A percentile compares a stretch with the other conserved stretches of the same genome.
Conservation (phyloP, 805 yeast species). For the Zygoascus flipseniorum region DNA sequence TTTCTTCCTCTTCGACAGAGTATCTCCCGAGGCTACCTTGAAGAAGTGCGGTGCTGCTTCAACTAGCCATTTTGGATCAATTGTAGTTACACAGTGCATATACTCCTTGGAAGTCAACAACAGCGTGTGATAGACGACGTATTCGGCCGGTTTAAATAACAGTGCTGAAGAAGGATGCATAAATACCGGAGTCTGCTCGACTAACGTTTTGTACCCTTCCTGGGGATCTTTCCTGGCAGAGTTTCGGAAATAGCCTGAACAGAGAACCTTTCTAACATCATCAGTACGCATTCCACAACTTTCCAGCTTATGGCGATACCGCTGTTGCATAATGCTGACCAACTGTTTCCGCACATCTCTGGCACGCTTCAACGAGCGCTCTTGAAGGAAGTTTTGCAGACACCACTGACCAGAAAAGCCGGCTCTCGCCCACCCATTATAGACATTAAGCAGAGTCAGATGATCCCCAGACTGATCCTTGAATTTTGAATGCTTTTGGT, state of each 20-base stretch:
- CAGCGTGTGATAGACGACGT: slow-evolving; percentile 72
- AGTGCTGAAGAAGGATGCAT: slow-evolving; percentile 83
- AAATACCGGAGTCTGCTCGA: slow-evolving; percentile 40
- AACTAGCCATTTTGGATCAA: slow-evolving; percentile 61
- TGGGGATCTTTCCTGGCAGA: slow-evolving; percentile 59
- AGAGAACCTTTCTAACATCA: slow-evolving; percentile 43
- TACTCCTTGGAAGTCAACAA: slow-evolving; percentile 81
- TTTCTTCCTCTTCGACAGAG: slow-evolving; percentile 42
- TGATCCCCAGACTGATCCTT: slow-evolving; percentile 63
- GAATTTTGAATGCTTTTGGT: slow-evolving; percentile 51
- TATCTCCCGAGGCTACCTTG: slow-evolving; percentile 38
- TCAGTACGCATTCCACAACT: slow-evolving; percentile 28
- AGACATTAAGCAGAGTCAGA: slow-evolving; percentile 62
- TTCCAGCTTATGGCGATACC: slow-evolving; percentile 23
- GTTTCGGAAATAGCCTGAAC: slow-evolving; percentile 64
- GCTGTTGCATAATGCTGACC: slow-evolving; percentile 35
- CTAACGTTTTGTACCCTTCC: slow-evolving; percentile 36
- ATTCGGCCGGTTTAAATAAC: slow-evolving; percentile 66
- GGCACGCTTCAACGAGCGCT: slow-evolving; percentile 59
- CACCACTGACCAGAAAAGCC: slow-evolving; percentile 77
- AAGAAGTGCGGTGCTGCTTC: slow-evolving; percentile 76
- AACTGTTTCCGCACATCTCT: slow-evolving; percentile 67
- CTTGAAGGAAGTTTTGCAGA: slow-evolving; percentile 71
- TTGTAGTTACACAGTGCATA: slow-evolving; percentile 67
- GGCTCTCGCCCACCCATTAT: slow-evolving; percentile 63